These are phyloP conservation scores for Gnetum montanum DNA, from an alignment of 75 land plant genomes.

Conservation along the genomic window DNA sequence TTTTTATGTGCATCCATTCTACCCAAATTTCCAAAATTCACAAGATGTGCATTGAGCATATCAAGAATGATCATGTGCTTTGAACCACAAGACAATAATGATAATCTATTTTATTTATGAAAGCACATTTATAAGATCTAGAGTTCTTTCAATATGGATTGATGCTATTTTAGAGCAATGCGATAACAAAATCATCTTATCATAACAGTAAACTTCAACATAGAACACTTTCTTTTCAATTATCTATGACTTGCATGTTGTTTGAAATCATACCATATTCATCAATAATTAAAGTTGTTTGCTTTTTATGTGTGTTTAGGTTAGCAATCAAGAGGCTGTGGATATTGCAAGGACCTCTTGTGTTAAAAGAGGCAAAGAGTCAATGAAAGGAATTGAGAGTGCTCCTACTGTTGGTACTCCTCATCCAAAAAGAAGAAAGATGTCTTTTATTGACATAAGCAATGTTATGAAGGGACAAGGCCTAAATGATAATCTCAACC, in stretches of 20 bases:
- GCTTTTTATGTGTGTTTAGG: constrained; percentile 19
- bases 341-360: constrained; percentile 24
- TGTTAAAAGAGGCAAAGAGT: too few species aligned
- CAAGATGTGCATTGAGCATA: too few species aligned
- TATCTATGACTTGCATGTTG: not conserved
- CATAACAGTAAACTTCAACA: not conserved
- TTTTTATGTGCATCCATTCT: not conserved
- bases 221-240: not conserved
- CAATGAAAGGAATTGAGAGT: not conserved
- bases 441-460: not conserved
- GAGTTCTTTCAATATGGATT: not conserved
- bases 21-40: too few species aligned
- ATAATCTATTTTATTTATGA: too few species aligned
- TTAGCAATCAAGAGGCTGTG: constrained; percentile 62
- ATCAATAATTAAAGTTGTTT: too few species aligned
- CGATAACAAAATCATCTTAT: too few species aligned
- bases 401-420: not conserved
- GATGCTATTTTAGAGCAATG: not conserved
- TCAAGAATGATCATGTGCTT: too few species aligned
- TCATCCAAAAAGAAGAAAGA: constrained; percentile 4
- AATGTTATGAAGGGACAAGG: constrained; percentile 1
- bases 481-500: not conserved
- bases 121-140: too few species aligned
- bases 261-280: too few species aligned
- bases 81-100: too few species aligned